Percentiles rank a stretch among this genome's conserved stretches.
These are phyloP conservation scores for Candida orba DNA, from an alignment of 805 yeast genomes.

Conservation along the genomic window DNA sequence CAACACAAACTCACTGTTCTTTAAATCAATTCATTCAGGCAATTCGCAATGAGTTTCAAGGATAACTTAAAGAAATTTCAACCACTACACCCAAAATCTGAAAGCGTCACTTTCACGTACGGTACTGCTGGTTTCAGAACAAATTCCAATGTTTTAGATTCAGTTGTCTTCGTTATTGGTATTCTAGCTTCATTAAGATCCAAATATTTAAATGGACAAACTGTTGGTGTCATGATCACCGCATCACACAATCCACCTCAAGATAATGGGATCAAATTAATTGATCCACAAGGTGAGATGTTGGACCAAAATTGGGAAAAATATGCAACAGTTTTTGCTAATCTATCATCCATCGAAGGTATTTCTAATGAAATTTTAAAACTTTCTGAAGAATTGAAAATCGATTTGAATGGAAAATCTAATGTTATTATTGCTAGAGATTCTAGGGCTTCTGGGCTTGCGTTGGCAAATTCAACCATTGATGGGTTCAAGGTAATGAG, in stretches of 20 bases:
- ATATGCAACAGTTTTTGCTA: conserved; percentile 74
- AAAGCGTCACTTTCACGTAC: conserved; percentile 44
- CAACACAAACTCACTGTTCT: too few species aligned
- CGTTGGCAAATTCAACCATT: conserved; percentile 48
- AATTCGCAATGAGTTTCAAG: neutral
- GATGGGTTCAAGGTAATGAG: conserved; percentile 53
- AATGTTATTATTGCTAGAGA: conserved; percentile 72
- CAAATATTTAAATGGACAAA: conserved; percentile 54
- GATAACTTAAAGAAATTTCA: conserved; percentile 11
- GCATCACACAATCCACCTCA: conserved; percentile 92
- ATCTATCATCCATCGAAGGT: conserved; percentile 42
- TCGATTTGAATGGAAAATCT: conserved; percentile 38
- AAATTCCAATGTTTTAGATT: conserved; percentile 60
- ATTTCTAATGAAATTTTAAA: conserved; percentile 31
- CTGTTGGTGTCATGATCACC: conserved; percentile 93
- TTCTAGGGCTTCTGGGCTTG: conserved; percentile 79
- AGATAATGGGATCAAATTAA: conserved; percentile 90
- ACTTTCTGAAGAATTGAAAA: conserved; percentile 34
- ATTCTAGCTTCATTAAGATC: conserved; percentile 79
- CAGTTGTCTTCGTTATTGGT: conserved; percentile 80
- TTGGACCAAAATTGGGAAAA: conserved; percentile 77
- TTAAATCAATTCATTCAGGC: neutral
- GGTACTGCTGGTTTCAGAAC: conserved; percentile 98
- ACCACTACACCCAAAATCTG: conserved; percentile 32
- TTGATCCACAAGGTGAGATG: conserved; percentile 92